A percentile compares a stretch with the other conserved stretches of the same genome.
These are phyloP conservation scores for Pochonia chlamydosporia DNA, from an alignment of 2,329 filamentous ascomycete genomes.

Conservation along the genomic window DNA sequence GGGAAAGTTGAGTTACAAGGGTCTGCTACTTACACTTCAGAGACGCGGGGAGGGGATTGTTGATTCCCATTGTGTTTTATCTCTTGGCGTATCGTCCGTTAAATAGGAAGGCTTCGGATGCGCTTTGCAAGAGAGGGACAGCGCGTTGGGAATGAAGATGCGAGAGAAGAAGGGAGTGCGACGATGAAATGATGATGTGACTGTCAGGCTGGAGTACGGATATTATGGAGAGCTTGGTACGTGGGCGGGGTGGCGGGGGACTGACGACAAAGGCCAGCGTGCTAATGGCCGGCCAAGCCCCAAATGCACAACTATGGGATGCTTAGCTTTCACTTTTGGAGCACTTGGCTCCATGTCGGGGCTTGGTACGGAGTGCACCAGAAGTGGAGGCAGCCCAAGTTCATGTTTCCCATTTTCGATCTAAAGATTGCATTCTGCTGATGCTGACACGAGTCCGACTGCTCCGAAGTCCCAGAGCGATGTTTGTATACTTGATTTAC, in stretches of 20 bases:
- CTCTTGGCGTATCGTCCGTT: neutral
- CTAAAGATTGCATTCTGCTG: no score
- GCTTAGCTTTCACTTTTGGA: no score
- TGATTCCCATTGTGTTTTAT: conserved; percentile 49
- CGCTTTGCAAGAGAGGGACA: conserved; percentile 1
- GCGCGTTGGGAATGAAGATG: neutral
- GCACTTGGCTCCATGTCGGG: no score
- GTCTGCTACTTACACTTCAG: conserved; percentile 55
- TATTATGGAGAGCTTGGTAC: neutral
- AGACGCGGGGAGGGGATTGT: conserved; percentile 62
- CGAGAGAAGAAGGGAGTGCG: conserved; percentile 2
- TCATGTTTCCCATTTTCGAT: no score
- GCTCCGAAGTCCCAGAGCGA: no score
- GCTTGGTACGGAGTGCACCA: no score
- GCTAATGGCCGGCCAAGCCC: neutral
- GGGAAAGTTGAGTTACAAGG: no score
- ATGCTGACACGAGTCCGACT: no score
- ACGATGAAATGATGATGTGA: conserved; percentile 1
- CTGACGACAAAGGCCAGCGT: neutral
- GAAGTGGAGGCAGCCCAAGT: no score
- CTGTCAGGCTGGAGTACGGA: neutral
- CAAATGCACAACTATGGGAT: no score
- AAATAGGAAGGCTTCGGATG: neutral
- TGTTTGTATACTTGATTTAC: no score
- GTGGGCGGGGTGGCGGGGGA: neutral